Evolutionary conservation across 1,139 yeast genomes (phyloP), one percentile per base, ranked within the genome.

Genomic region (Sugiyamaella novakii): DNA sequence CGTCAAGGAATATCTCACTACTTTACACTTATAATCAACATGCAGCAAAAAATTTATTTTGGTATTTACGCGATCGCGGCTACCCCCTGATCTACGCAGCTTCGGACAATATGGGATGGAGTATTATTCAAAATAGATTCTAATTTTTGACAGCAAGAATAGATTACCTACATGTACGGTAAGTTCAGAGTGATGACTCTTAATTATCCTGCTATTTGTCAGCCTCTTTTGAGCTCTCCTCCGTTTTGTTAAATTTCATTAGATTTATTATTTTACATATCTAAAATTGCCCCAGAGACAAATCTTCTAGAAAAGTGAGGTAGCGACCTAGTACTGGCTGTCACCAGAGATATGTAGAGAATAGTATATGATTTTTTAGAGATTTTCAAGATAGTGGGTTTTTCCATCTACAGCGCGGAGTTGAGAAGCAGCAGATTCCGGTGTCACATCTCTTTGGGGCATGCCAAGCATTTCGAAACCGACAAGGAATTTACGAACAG

Each of bases 381-480:
- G 17, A 29, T 21, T 29, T 5, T 19, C 30, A 1, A 35, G 17
- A 17, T 54, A 59, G 46, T 59, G 63, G 15, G 39, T 47, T 12
- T 44, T 45, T 8, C 56, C 54, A 34, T 58, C 54, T 30, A 58
- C 59, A 40, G 50, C 53, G 28, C 63, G 52, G 8, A 59, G 51
- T 45, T 48, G 54, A 8, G 55, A 55, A 18, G 91, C 88, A 17
- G 91, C 91, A 59, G 78, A 82, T 61, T 84, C 92, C 39, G 88
- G 80, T 5, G 91, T 84, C 63, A 84, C 72, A 62, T 84, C 91
- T 59, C 92, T 75, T 67, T 84, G 92, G 19, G 89, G 80, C 73
- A 84, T 88, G 15, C 89, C 91, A 56, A 84, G 74, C 81, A 84
- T 73, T 67, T 84, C 91, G 61, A 83, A 83, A 1, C 91, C 92